Conservation (phyloP, 192 early-diverging fungal genomes). For the Umbelopsis vinacea region DNA sequence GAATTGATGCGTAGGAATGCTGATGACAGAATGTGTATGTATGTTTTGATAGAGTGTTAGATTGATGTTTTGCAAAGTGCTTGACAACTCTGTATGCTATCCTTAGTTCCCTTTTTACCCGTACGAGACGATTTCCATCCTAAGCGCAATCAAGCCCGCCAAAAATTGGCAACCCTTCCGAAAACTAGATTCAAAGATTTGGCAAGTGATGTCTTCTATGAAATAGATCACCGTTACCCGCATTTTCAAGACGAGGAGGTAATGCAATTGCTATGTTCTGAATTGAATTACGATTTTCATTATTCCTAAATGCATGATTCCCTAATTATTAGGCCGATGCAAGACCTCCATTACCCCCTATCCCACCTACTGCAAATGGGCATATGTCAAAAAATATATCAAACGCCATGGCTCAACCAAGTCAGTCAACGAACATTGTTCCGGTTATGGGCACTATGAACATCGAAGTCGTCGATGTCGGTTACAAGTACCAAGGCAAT, state of each 20-base stretch:
- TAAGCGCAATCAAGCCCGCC: constrained; percentile 94
- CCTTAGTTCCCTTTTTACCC: constrained; percentile 76
- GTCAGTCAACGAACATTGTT: constrained; percentile 42
- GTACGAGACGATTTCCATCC: constrained; percentile 90
- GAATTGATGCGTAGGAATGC: constrained; percentile 77
- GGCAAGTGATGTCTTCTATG: constrained; percentile 85
- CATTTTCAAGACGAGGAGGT: constrained; percentile 28
- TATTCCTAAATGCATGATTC: background rate
- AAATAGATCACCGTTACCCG: constrained; percentile 70
- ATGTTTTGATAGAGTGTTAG: background rate
- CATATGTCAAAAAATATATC: constrained; percentile 25
- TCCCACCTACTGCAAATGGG: constrained; percentile 22
- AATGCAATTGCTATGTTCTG: background rate
- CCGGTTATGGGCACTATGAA: constrained; percentile 39
- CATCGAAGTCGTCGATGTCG: constrained; percentile 30
- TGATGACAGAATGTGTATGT: constrained; percentile 63
- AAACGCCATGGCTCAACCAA: constrained; percentile 31
- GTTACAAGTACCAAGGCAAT: constrained; percentile 18
- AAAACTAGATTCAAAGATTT: constrained; percentile 88
- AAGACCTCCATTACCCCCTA: constrained; percentile 25
- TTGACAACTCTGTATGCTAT: constrained; percentile 4
- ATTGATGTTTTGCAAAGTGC: constrained; percentile 7
- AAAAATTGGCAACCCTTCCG: constrained; percentile 94
- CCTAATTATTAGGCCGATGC: constrained; percentile 21
- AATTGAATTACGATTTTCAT: background rate